Evolutionary conservation across 495 filamentous ascomycete genomes (phyloP).

Genomic region (Acidomyces sp.): DNA sequence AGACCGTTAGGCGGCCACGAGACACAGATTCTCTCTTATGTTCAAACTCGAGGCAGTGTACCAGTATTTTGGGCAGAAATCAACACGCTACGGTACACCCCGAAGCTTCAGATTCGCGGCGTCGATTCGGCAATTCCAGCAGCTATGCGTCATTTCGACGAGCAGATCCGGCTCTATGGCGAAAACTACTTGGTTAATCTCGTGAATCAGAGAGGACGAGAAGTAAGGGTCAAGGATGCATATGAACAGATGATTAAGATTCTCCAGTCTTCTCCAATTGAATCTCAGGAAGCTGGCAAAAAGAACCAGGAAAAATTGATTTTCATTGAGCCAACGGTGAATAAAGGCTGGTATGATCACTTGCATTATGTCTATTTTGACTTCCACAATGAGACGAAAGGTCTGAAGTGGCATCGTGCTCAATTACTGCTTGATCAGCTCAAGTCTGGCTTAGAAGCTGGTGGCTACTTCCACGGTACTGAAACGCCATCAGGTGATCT

Average conservation of each 20-base stretch:
- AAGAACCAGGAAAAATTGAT: slow-evolving; percentile 67
- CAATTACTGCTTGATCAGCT: slow-evolving; percentile 73
- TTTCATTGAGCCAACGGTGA: slow-evolving; percentile 50
- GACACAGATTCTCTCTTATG: slow-evolving; percentile 79
- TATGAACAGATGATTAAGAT: slow-evolving; percentile 77
- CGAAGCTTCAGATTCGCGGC: slow-evolving; percentile 72
- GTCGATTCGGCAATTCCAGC: slow-evolving; percentile 70
- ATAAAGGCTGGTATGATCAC: slow-evolving; percentile 54
- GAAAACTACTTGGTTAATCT: slow-evolving; percentile 95
- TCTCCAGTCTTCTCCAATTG: slow-evolving; percentile 54
- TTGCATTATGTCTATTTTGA: slow-evolving; percentile 97
- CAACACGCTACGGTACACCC: slow-evolving; percentile 78
- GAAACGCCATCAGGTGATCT: slow-evolving; percentile 69
- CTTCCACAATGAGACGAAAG: slow-evolving; percentile 94
- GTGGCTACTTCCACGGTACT: slow-evolving; percentile 85
- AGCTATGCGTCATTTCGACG: slow-evolving; percentile 72
- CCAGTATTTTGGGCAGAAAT: slow-evolving; percentile 92
- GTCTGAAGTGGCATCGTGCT: slow-evolving; percentile 82
- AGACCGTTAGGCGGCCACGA: slow-evolving; percentile 52
- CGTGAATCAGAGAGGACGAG: slow-evolving; percentile 86
- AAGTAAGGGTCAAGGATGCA: slow-evolving; percentile 72
- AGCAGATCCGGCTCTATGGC: slow-evolving; percentile 84
- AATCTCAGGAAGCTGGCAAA: slow-evolving; percentile 43
- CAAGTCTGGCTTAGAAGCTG: slow-evolving; percentile 51
- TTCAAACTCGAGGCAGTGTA: slow-evolving; percentile 90